Evolutionary conservation across 140 eudicot species (phyloP), one percentile per base, ranked within the genome.

Genomic region (Erigeron philadelphicus): DNA sequence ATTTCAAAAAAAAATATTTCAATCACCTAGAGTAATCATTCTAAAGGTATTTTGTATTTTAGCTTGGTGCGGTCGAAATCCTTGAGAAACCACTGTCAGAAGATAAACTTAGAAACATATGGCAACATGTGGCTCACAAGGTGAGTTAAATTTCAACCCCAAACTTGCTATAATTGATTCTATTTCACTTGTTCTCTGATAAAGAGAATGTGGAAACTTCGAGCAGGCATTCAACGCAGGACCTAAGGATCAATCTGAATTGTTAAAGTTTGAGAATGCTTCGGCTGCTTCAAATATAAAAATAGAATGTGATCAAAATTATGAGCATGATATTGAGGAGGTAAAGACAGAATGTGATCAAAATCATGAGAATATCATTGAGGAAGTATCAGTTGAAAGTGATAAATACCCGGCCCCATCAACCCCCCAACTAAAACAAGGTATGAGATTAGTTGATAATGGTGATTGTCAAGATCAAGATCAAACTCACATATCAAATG

Each of bases 91-190:
- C 96, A 66, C 84, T 89, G 3, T 89, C 95, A 0, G 95, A 82
- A 68, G 96, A 89, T 45, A 86, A 86, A 75, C 87, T 89, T 16
- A 74, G 82, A 68, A 89, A 86, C 71, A 81, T 89, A 73, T 88
- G 93, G 96, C 96, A 88, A 80, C 96, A 88, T 73, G 90, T 85
- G 55, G 93, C 84, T 73, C 90, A 89, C 72, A 89, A 86, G 95
- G 96, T 86, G 11, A 12, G 63, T 59, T 54, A 50, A 57, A 35
- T 15, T 66, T 58, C 41, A 21, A 52, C 3, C 64, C 12, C 54
- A 35, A 17, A 23, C 7, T 11, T 64, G 11, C 60, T 6, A 41
- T 38, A 13, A 9, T 72, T 25, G 13, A 63, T 53, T 23, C n/a
- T 6, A 9, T 50, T 73, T 74, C 11, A 50, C 41, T 57, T 72